Base-by-base conservation (phyloP, 805 yeast genomes). In the Monosporozyma aerobia region DNA sequence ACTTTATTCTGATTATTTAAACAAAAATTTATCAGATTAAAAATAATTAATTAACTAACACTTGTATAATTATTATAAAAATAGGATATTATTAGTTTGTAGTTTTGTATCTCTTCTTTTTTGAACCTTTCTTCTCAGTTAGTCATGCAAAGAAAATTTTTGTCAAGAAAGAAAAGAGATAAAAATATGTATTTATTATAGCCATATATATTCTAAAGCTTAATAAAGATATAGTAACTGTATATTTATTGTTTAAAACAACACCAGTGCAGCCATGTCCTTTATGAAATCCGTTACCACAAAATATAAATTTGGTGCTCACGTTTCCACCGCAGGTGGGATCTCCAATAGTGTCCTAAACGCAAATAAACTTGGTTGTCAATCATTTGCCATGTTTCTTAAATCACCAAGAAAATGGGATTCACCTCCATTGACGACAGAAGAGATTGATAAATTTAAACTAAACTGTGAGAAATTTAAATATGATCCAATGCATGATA, bases 341-440 rank as follows among this genome's bases (percentile, higher is more conserved):
- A 62, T 87, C 2, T 81, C 86, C 45, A 83, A 85, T 32, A 76
- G 92, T 7, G 81, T 87, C 1, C 63, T 73, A 37, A 79, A 83
- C 59, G 85, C 84, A 23, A 71, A 70, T 61, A 71, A 72, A 43
- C 71, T 80, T 27, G 82, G 82, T 60, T 73, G 71, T 52, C 88
- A 88, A 62, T 79, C 95, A 47, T 90, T 94, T 75, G 98, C 97
- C 0, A 70, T 94, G 60, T 94, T 94, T 66, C 73, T 94, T 57
- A 90, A 90, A 65, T 85, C 88, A 50, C 97, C 97, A 33, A 78
- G 95, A 56, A 80, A 85, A 64, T 94, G 98, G 98, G 85, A 78
- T 1, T 83, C 96, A 1, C 92, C 96, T 19, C 84, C 80, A 54
- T 78, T 83, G 56, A 76, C 82, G 13, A 75, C 75, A 16, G 83